Percentiles rank a stretch among this genome's conserved stretches.
Conservation (phyloP, 1,139 yeast species). For the Candida frijolesensis region DNA sequence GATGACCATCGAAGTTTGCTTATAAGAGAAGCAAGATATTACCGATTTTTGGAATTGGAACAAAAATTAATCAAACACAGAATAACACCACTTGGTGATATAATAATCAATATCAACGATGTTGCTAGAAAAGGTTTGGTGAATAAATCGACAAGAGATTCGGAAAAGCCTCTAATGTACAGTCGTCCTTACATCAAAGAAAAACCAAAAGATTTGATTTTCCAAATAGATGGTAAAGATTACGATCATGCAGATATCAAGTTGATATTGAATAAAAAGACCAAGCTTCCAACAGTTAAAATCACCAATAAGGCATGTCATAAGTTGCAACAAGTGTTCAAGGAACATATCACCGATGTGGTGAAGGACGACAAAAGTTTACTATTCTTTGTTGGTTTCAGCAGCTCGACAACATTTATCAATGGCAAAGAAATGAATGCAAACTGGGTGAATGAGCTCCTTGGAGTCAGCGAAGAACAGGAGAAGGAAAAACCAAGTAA, state of each 20-base stretch:
- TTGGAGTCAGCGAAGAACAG: slow-evolving; percentile 16
- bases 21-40: slow-evolving; percentile 72
- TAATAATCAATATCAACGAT: slow-evolving; percentile 54
- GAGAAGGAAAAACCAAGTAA: background rate
- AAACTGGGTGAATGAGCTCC: slow-evolving; percentile 36
- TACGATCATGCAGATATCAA: slow-evolving; percentile 27
- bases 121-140: slow-evolving; percentile 45
- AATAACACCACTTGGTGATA: slow-evolving; percentile 54
- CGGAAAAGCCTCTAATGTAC: slow-evolving; percentile 40
- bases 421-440: slow-evolving; percentile 41
- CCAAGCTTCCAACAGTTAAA: slow-evolving; percentile 28
- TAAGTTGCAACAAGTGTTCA: slow-evolving; percentile 30
- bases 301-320: slow-evolving; percentile 27
- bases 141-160: slow-evolving; percentile 23
- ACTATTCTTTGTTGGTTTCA: slow-evolving; percentile 28
- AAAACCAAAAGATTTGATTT: slow-evolving; percentile 48
- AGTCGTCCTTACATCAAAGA: slow-evolving; percentile 58
- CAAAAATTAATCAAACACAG: slow-evolving; percentile 62
- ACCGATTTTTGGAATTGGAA: slow-evolving; percentile 73
- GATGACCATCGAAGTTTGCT: slow-evolving; percentile 60
- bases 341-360: slow-evolving; percentile 24
- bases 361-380: slow-evolving; percentile 24
- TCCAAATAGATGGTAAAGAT: slow-evolving; percentile 49
- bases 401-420: slow-evolving; percentile 31
- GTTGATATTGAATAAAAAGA: slow-evolving; percentile 31